A percentile compares a stretch with the other conserved stretches of the same genome.
Conservation (phyloP, 1,139 yeast genomes). For the Protomyces inouyei region DNA sequence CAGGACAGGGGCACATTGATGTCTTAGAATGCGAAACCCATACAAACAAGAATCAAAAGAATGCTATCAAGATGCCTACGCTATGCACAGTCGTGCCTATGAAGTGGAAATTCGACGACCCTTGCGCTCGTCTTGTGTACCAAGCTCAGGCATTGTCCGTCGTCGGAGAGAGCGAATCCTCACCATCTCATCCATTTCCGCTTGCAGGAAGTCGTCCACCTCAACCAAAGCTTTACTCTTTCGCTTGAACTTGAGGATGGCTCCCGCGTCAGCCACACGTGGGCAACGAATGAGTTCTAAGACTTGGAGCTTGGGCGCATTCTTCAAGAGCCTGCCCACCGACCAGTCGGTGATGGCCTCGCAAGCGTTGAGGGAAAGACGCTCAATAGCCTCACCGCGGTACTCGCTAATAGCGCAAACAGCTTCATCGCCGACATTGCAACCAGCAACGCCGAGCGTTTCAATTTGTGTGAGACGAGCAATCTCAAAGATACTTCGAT, state of each 20-base stretch:
- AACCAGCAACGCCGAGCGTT: conserved; percentile 87
- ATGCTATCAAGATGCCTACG: neutral
- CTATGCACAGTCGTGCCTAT: neutral
- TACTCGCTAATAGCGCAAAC: conserved; percentile 72
- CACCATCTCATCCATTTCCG: conserved; percentile 3
- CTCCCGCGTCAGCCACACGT: conserved; percentile 54
- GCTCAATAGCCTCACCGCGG: conserved; percentile 53
- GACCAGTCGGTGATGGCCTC: conserved; percentile 59
- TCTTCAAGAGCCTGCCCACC: conserved; percentile 57
- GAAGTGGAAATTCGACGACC: neutral
- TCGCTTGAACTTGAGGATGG: conserved; percentile 60
- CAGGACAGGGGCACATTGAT: neutral
- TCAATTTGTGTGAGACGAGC: conserved; percentile 52
- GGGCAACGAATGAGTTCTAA: conserved; percentile 67
- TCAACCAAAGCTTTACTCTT: conserved; percentile 19
- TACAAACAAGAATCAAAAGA: neutral
- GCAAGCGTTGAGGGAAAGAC: conserved; percentile 78
- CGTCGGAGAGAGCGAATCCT: neutral
- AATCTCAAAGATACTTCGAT: conserved; percentile 57
- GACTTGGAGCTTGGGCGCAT: conserved; percentile 61
- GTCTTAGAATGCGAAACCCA: too few relatives aligned
- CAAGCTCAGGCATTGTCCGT: neutral
- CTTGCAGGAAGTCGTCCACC: conserved; percentile 6
- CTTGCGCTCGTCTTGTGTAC: neutral
- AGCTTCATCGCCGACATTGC: conserved; percentile 67